A percentile compares a stretch with the other conserved stretches of the same genome.
Evolutionary conservation across 2,329 filamentous ascomycete species (phyloP).

Genomic region (Alternaria sp.): DNA sequence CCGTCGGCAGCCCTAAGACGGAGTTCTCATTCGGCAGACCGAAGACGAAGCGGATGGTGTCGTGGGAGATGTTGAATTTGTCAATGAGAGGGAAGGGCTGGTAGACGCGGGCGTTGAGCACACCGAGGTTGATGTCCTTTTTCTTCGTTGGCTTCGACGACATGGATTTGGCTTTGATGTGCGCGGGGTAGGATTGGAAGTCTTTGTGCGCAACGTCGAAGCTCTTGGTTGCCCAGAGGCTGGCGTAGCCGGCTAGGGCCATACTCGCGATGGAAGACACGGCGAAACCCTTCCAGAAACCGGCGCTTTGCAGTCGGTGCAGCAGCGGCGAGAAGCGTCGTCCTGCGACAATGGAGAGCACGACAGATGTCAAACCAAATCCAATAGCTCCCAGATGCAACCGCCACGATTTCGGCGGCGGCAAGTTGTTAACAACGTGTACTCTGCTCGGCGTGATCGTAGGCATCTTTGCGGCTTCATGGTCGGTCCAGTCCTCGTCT

Average conservation of each 20-base stretch:
- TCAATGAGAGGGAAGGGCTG: slow-evolving; percentile 53
- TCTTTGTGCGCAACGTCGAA: slow-evolving; percentile 20
- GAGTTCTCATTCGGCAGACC: slow-evolving; percentile 26
- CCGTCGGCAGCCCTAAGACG: slow-evolving; percentile 44
- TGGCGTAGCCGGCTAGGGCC: slow-evolving; percentile 8
- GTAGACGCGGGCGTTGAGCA: slow-evolving; percentile 58
- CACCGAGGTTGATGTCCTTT: slow-evolving; percentile 45
- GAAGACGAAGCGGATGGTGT: slow-evolving; percentile 37
- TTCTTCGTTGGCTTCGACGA: slow-evolving; percentile 10
- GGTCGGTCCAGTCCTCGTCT: slow-evolving; percentile 22
- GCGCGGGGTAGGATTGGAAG: slow-evolving; percentile 18
- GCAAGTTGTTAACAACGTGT: slow-evolving; percentile 18
- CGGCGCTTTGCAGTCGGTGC: slow-evolving; percentile 11
- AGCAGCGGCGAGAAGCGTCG: slow-evolving; percentile 11
- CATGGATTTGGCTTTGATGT: slow-evolving; percentile 16
- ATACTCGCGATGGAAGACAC: slow-evolving; percentile 15
- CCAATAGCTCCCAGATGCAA: slow-evolving; percentile 8
- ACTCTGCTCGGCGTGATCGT: slow-evolving; percentile 26
- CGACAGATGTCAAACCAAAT: slow-evolving; percentile 7
- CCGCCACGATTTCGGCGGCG: slow-evolving; percentile 12
- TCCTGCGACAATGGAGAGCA: slow-evolving; percentile 7
- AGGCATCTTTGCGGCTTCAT: slow-evolving; percentile 46
- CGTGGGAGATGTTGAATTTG: slow-evolving; percentile 20
- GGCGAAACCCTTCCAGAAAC: slow-evolving; percentile 22
- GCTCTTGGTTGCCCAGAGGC: slow-evolving; percentile 15